Evolutionary conservation across 192 early-diverging fungal species (phyloP).

Genomic region (Coemansia sp.): DNA sequence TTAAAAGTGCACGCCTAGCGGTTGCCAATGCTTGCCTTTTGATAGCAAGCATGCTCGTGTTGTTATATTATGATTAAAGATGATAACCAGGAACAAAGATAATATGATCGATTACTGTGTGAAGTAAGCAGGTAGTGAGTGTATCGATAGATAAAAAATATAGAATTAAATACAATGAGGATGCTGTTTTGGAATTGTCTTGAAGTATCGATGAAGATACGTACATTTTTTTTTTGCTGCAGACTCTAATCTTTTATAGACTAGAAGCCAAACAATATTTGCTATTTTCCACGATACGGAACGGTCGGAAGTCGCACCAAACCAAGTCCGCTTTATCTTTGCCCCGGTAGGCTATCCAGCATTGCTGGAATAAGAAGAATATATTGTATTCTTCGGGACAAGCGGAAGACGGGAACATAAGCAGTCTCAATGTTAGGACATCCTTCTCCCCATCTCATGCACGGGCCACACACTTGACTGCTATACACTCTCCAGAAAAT

Average conservation of each 20-base stretch:
- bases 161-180: neutral
- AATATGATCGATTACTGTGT: neutral
- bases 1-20: constrained; percentile 26
- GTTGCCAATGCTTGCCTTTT: constrained; percentile 34
- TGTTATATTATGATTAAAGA: neutral
- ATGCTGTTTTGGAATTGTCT: neutral
- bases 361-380: neutral
- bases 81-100: neutral
- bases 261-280: neutral
- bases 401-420: neutral
- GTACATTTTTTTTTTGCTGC: neutral
- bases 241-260: neutral
- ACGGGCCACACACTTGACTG: neutral
- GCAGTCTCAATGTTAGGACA: neutral
- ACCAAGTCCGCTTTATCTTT: neutral
- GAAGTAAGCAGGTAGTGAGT: too few species aligned
- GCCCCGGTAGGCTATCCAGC: neutral
- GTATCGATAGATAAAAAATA: neutral
- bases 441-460: neutral
- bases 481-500: neutral
- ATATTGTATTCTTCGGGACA: neutral
- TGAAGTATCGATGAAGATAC: neutral
- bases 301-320: neutral
- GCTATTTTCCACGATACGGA: neutral
- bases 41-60: constrained; percentile 31